Evolutionary conservation across 148 eudicot genomes (phyloP), one percentile per base, ranked within the genome.

Genomic region (Salicornia ramosissima): DNA sequence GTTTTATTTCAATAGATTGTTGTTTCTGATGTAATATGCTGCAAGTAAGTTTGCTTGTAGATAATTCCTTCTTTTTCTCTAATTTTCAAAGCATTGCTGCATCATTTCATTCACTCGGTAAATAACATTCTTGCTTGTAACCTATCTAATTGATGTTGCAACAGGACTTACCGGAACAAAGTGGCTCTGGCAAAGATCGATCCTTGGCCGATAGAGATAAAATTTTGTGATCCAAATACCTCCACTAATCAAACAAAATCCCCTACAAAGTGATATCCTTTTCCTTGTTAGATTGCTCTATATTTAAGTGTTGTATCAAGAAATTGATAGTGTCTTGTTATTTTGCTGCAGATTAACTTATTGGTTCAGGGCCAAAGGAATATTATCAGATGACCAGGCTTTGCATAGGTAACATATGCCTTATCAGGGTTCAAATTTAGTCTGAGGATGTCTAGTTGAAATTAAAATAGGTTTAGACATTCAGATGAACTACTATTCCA

Each of bases 341-440:
- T 57, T 47, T 43, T 64, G 28, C 67, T 87, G 75, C 90, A 95
- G 99, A 45, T 80, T 89, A 71, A 84, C 86, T 74, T 95, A 84
- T 80, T 95, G 99, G 97, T 89, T 95, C 75, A 87, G 90, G 79
- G 90, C 96, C 31, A 85, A 80, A 81, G 99, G 99, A 79, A 87
- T 71, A 68, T 87, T 95, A 74, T 89, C 99, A 55, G 97, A 95
- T 79, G 99, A 95, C 75, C 97, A 89, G 86, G 93, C 97, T 82
- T 82, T 95, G 87, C 99, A 95, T 79, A 84, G 99, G 99, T 95
- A 76, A 76, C 79, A 47, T 12, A 7, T 57, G 53, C 28, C 50
- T 39, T 14, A 18, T 29, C 61, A 21, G n/a, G 65, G 25, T 12
- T 12, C 30, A 22, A 30, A 30, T 40, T 28, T 15, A 52, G 29